Base-by-base conservation (phyloP, 352 stramenopile genomes). In the Aphanomyces cochlioides region DNA sequence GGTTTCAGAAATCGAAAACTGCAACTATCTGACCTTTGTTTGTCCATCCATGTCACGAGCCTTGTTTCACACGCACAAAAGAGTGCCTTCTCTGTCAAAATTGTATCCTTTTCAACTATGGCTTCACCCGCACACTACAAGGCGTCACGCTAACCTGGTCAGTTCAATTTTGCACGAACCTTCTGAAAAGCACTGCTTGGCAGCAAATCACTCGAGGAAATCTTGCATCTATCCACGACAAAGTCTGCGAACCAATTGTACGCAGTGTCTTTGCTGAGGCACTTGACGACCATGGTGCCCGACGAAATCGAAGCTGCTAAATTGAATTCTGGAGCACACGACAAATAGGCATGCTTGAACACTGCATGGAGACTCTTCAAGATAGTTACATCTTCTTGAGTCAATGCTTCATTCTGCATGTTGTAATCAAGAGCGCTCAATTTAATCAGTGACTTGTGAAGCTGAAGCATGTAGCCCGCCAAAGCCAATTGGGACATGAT, bases 41-140 rank as follows among this genome's bases (percentile, higher is more conserved):
- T 80, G 74, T 93, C 85, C 19, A 90, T 81, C 84, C 84, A 93
- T 45, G 72, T 79, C 70, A 93, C 83, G 77, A 93, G 85, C 40
- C 82, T 81, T 71, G 82, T 82, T 74, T 93, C 86, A 66, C 86
- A 93, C 4, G 86, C 83, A 61, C 86, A 93, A 41, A 93, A 78
- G 83, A 93, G 88, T 56, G 83, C 81, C 72, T 93, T 83, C 75
- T 93, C 76, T 34, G 83, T 86, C 63, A 92, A 39, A 10, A 39
- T 83, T 36, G 81, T 73, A 65, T 87, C 79, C 47, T 72, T 84
- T 17, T 91, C 70, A 17, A 73, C 83, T 68, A 90, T 92, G 61
- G 76, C 83, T 17, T 78, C 71, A 19, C 85, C 83, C 19, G 83
- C 82, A 67, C 86, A 93, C 60, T 80, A 80, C 12, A 91, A 77